Base-by-base conservation (phyloP, 2,329 filamentous ascomycete genomes). In the Pseudopithomyces chartarum region DNA sequence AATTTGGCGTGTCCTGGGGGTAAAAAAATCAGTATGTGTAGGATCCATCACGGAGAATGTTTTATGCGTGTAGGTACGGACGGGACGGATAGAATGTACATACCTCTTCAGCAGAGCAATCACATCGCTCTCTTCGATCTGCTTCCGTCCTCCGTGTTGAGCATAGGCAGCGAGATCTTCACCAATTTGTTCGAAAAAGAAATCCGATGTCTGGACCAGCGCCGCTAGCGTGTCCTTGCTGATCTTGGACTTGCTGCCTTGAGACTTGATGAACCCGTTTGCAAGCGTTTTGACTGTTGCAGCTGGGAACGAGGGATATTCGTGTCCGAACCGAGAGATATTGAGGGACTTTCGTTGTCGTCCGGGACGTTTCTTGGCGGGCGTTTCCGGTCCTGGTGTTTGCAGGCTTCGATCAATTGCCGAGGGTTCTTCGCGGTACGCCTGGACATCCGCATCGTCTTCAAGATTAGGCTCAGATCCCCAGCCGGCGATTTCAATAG, bases 141-240 rank as follows among this genome's bases (percentile, higher is more conserved):
- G 92, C 75, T 90, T 95, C 32, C 92, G 85, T 32, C 90, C 89
- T 5, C 90, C 92, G 74, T 97, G 92, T 58, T 86, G 83, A 17
- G 92, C 90, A 73, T 93, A 97, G 2, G 87, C 88, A 12, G 85
- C 85, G 53, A 97, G 78, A 70, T 96, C 92, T 58, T 92, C 90
- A 46, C 90, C 87, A 2, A 90, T 80, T 74, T 97, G 92, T 76
- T 96, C 91, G 73, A 97, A 96, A 75, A 92, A 97, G 89, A 91
- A 95, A 59, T 96, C 91, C 2, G 90, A 90, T 0, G 92, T 91
- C 71, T 92, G 88, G 67, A 89, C 87, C 52, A 97, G 86, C 4
- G 89, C 88, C 29, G 85, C 83, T 36, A 96, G 78, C 1, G 90
- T 88, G 50, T 95, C 90, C 44, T 89, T 86, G 55, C 83, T 87